phyloP scores from a whole-genome alignment of 139 green algal species.

The Volvox africanus region DNA sequence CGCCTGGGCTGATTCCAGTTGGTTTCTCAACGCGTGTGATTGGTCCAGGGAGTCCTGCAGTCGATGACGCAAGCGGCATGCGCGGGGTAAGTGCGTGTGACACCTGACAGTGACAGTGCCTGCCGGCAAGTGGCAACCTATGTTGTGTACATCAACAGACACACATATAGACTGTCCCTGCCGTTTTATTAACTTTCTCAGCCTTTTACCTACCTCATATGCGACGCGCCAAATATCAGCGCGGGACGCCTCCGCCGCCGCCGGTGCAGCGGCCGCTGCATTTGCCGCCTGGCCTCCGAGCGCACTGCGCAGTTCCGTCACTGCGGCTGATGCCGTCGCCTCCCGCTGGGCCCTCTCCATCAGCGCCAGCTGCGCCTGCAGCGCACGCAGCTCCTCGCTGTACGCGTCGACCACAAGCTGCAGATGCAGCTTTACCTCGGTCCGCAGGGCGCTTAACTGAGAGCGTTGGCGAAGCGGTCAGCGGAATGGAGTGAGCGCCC shows the following conservation, averaged over 20 bases:
- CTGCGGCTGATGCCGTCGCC: background rate
- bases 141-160: no score
- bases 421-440: conserved; percentile 31
- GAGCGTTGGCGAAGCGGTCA: background rate
- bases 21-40: background rate
- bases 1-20: background rate
- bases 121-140: no score
- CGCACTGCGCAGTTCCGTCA: background rate
- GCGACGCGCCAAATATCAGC: conserved; percentile 24
- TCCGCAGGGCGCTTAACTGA: background rate
- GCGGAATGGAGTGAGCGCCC: background rate
- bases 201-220: conserved; percentile 15
- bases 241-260: background rate
- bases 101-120: no score
- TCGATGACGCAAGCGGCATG: no score
- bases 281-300: background rate
- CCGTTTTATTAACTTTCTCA: no score
- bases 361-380: conserved; percentile 28
- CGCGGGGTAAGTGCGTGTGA: no score
- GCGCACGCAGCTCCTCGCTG: conserved; percentile 40
- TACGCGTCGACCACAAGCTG: conserved; percentile 43
- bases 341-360: conserved; percentile 31
- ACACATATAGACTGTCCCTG: no score
- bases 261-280: background rate
- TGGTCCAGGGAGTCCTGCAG: conserved; percentile 31